phyloP scores from a whole-genome alignment of 192 early-diverging fungal genomes.

The Chytriomyces sp. region DNA sequence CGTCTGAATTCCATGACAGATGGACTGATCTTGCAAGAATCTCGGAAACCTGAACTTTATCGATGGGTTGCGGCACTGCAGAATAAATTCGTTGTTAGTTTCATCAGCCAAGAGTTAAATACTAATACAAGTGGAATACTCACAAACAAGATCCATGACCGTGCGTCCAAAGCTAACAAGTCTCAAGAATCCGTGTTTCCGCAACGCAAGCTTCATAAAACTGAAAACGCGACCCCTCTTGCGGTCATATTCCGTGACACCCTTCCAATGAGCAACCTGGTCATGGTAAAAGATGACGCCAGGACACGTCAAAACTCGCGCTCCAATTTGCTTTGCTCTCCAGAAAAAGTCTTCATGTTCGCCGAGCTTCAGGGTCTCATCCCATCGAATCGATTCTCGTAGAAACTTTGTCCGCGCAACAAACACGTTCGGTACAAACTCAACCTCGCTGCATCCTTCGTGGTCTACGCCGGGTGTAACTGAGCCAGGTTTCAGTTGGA shows the following conservation, averaged over 20 bases:
- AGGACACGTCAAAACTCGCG: conserved; percentile 42
- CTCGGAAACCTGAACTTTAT: conserved; percentile 25
- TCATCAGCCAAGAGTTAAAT: not conserved
- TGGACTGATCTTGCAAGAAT: conserved; percentile 22
- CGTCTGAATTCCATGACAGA: conserved; percentile 28
- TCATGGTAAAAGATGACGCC: conserved; percentile 42
- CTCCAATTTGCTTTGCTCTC: conserved; percentile 37
- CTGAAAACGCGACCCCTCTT: conserved; percentile 39
- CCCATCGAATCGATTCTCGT: conserved; percentile 35
- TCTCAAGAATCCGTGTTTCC: conserved; percentile 30
- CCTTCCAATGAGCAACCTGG: conserved; percentile 44
- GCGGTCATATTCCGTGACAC: conserved; percentile 38
- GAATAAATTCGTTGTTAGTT: not conserved
- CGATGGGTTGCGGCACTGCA: conserved; percentile 25
- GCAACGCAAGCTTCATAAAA: conserved; percentile 37
- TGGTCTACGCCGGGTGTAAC: conserved; percentile 12
- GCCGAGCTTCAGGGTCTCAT: conserved; percentile 44
- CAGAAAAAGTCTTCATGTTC: conserved; percentile 50
- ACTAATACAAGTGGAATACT: not conserved
- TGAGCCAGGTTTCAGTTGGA: conserved; percentile 23
- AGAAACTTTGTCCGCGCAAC: conserved; percentile 39
- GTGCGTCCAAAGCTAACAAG: conserved; percentile 37
- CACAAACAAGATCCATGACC: conserved; percentile 43
- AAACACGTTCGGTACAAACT: conserved; percentile 47
- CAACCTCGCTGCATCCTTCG: conserved; percentile 38